Evolutionary conservation across 1,139 yeast species (phyloP), one percentile per base, ranked within the genome.

Genomic region (Taphrina flavorubra): DNA sequence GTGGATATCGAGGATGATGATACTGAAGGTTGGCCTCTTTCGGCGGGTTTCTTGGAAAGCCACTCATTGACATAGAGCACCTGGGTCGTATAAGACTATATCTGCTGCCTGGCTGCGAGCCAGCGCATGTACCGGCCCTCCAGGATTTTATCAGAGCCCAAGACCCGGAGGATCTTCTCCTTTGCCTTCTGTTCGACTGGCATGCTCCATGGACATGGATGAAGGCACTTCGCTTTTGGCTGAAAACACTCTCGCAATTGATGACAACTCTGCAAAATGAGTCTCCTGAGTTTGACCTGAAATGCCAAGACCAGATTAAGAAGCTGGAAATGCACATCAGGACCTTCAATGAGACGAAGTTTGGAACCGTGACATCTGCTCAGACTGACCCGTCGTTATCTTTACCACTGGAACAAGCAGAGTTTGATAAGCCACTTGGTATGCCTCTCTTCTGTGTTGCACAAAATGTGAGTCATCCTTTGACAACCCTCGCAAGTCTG

Each of bases 11-110:
- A 71, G 20, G 80, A 79, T 49, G 71, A 72, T 3, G 78, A 77
- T n/a, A 75, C 76, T 16, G 78, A 76, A 37, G 78, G 76, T 68
- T 74, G 55, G 66, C 14, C 60, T 6, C 51, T 18, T 46, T n/a
- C 11, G 14, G 25, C 11, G 16, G 13, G 47, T 16, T 2, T 37
- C 39, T 11, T 11, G 34, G 36, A 42, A 25, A 10, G 14, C 47
- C 57, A 10, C 53, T 47, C 53, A 34, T 57, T 44, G 13, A 34
- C 39, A 31, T 42, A 72, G 74, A 73, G 46, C 59, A 72, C 13
- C 65, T 78, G 20, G 73, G 79, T 2, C 78, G 78, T 16, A 67
- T 79, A 4, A 77, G 78, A 58, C 70, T 79, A 0, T 79, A 78
- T 70, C 76, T 79, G 1, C 51, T 78, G 34, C 67, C 74, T n/a